Base-by-base conservation (phyloP, 163 green algal species). In the Scenedesmus sp. region DNA sequence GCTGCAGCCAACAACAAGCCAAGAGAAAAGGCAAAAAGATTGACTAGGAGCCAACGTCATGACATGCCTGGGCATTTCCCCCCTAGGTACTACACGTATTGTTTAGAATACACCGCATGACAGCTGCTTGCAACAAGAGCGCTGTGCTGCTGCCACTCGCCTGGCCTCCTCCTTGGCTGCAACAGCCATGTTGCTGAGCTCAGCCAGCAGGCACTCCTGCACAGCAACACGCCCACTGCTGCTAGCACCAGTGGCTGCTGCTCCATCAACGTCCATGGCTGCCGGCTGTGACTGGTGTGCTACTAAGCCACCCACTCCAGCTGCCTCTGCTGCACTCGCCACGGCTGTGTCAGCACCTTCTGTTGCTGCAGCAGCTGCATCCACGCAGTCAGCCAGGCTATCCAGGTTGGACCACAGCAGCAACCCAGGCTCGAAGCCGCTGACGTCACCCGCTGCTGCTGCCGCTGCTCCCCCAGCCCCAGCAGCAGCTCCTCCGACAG, bases 401-500 rank as follows among this genome's bases (percentile, higher is more conserved):
- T 89, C 85, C 13, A 70, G 20, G 68, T 82, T 89, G 40, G 65
- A 83, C 85, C 85, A 89, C 42, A 89, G 43, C 85, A 89, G 42
- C 68, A 89, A 13, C 0, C 35, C 18, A 22, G 61, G 83, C 5
- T 35, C 24, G 22, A 68, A 76, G 65, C 59, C 85, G n/a, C 16
- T 22, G 40, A 83, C 30, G 40, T 44, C 85, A 30, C 85, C 85
- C 76, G 85, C 85, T 72, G 85, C 49, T 70, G 85, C 85, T 68
- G 85, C 85, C 37, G 68, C 85, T 24, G 85, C 85, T 89, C 85
- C 33, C 85, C 85, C 22, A 83, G 37, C 4, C 44, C 65, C 68
- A 89, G 42, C 44, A 89, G 85, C 42, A 89, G 30, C 85, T 89
- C 85, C 61, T 89, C 85, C 18, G 65, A 83, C 42, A 83, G 37